Evolutionary conservation across 768 basidiomycete species (phyloP), one percentile per base, ranked within the genome.

Genomic region (Russula vinacea): DNA sequence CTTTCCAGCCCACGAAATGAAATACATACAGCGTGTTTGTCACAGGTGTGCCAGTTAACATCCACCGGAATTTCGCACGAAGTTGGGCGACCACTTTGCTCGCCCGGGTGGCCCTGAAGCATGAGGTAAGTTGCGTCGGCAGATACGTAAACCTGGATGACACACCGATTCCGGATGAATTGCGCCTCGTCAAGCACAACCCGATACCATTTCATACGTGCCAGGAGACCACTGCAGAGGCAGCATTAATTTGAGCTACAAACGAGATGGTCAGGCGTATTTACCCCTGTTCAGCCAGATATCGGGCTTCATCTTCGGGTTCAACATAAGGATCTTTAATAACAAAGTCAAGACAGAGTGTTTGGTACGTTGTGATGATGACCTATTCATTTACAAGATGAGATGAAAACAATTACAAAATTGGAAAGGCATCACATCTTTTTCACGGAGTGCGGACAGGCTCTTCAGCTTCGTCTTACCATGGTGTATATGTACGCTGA

Each of bases 181-280:
- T 90, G 89, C 0, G 89, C 88, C 71, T 94, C 92, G 68, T 94
- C 92, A 4, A 89, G 80, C 60, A 92, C 77, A 35, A 86, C 83
- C 9, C 90, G 82, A 70, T 82, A 87, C 77, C 87, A 94, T 33
- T 78, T 80, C 57, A 81, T 79, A 37, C 79, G 78, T 2, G 86
- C 81, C 16, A 92, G 74, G 3, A 85, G 74, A 2, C 90, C 91
- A 26, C 85, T 67, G 22, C 13, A 16, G 40, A 29, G 17, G 4
- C 19, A 50, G 22, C 1, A 56, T 32, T 32, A 5, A 56, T 33
- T 24, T 7, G 14, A 42, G 10, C 22, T 29, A 33, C 7, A 35
- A 24, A 42, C 29, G 62, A 19, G 33, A 24, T 45, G 35, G 17
- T 49, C 37, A 24, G 42, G 32, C 17, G 2, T 14, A 58, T 74